Conservation (phyloP, 129 eudicot species). For the Arctium lappa region DNA sequence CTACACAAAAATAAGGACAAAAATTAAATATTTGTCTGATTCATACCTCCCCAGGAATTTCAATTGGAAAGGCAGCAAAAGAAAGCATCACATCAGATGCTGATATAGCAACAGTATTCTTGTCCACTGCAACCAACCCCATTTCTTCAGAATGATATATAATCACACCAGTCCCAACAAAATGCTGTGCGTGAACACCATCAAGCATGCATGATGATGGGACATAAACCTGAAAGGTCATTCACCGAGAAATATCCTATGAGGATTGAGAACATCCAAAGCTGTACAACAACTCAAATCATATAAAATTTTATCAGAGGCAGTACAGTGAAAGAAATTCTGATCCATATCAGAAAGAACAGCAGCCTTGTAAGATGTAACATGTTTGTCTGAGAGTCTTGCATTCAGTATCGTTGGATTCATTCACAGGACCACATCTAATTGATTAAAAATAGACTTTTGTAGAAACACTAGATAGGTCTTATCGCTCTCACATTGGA, state of each 20-base stretch:
- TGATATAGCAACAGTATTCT: conserved; percentile 87
- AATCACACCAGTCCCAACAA: conserved; percentile 89
- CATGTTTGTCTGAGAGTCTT: neutral
- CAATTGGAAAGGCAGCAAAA: conserved; percentile 97
- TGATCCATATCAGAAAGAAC: neutral
- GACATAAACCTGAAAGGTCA: conserved; percentile 69
- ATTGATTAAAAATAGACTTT: neutral
- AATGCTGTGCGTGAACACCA: conserved; percentile 92
- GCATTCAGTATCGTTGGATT: neutral
- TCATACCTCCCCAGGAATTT: conserved; percentile 88
- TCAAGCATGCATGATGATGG: conserved; percentile 96
- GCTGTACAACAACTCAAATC: neutral
- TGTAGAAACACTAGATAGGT: neutral
- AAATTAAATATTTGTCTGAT: neutral
- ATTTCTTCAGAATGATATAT: conserved; percentile 77
- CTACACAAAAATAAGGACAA: neutral
- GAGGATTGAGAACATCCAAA: conserved; percentile 13
- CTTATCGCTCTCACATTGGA: neutral
- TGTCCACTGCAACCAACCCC: conserved; percentile 93
- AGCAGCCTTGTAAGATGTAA: neutral
- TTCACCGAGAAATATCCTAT: neutral
- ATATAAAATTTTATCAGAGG: neutral
- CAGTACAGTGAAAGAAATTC: neutral
- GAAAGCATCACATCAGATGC: conserved; percentile 94
- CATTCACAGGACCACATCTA: neutral